phyloP scores from a whole-genome alignment of 2,329 filamentous ascomycete genomes.

The Purpureocillium lavendulum region DNA sequence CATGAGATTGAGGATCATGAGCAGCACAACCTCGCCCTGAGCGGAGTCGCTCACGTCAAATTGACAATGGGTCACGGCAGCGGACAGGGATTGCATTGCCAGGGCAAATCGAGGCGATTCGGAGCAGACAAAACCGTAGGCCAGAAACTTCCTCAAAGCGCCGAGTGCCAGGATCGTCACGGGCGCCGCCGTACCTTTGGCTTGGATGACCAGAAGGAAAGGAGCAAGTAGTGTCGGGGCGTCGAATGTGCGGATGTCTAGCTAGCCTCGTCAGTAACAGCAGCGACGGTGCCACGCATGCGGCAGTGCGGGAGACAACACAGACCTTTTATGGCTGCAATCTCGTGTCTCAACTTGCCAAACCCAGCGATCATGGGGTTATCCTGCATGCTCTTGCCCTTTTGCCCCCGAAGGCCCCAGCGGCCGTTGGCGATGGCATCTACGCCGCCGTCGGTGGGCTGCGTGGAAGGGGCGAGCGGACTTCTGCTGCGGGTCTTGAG shows the following conservation, averaged over 20 bases:
- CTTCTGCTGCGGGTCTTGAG: conserved; percentile 33
- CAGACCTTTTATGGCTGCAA: conserved; percentile 73
- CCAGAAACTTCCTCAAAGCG: conserved; percentile 91
- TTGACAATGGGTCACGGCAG: conserved; percentile 92
- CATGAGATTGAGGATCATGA: conserved; percentile 95
- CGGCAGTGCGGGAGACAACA: conserved; percentile 10
- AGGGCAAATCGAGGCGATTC: conserved; percentile 80
- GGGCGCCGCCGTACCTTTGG: conserved; percentile 89
- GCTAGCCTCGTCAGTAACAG: background rate
- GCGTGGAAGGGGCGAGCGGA: conserved; percentile 19
- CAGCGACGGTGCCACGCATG: background rate
- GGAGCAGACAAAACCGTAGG: conserved; percentile 82
- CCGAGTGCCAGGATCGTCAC: conserved; percentile 93
- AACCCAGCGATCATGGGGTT: conserved; percentile 95
- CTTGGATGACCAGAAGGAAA: conserved; percentile 93
- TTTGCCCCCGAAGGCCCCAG: conserved; percentile 92
- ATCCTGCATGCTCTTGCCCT: conserved; percentile 94
- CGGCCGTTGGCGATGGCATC: conserved; percentile 61
- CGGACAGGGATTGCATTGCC: conserved; percentile 90
- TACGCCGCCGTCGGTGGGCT: conserved; percentile 31
- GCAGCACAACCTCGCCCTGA: conserved; percentile 88
- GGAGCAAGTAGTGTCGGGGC: conserved; percentile 83
- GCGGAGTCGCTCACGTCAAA: conserved; percentile 95
- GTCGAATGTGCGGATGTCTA: conserved; percentile 86
- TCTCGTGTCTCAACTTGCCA: conserved; percentile 76